Evolutionary conservation across 1,284 basidiomycete genomes (phyloP).

Genomic region (Pseudozyma tsukubaensis): DNA sequence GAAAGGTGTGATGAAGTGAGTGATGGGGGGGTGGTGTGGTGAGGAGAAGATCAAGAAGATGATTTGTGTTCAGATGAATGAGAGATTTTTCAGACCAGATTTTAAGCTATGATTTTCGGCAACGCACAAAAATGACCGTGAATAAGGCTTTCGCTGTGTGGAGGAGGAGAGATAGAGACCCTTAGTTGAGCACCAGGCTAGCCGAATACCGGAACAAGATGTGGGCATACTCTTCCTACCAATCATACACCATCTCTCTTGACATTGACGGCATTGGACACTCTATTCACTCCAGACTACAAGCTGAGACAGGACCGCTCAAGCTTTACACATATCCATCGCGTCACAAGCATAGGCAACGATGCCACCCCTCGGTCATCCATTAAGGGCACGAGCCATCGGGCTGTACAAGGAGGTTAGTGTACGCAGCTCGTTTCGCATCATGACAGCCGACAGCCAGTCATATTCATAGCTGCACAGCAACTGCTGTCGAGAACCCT

Average conservation of each 20-base stretch:
- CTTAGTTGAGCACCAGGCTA: no score
- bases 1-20: neutral
- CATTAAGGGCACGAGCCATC: slow-evolving; percentile 62
- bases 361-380: slow-evolving; percentile 65
- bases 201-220: no score
- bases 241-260: no score
- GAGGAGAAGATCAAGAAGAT: neutral
- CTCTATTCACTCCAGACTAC: neutral
- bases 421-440: neutral
- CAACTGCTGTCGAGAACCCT: no score
- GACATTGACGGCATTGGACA: no score
- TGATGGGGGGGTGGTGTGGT: slow-evolving; percentile 2
- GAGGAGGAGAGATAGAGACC: no score
- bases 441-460: no score
- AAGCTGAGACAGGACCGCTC: neutral
- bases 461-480: no score
- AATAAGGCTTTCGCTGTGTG: no score
- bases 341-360: neutral
- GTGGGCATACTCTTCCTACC: no score
- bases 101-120: slow-evolving; percentile 13
- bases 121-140: slow-evolving; percentile 8
- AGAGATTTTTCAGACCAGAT: slow-evolving; percentile 1
- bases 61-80: no score
- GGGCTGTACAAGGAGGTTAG: slow-evolving; percentile 64
- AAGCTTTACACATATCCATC: neutral